phyloP scores from a whole-genome alignment of 768 basidiomycete genomes.

The Leccinum aurantiacum region DNA sequence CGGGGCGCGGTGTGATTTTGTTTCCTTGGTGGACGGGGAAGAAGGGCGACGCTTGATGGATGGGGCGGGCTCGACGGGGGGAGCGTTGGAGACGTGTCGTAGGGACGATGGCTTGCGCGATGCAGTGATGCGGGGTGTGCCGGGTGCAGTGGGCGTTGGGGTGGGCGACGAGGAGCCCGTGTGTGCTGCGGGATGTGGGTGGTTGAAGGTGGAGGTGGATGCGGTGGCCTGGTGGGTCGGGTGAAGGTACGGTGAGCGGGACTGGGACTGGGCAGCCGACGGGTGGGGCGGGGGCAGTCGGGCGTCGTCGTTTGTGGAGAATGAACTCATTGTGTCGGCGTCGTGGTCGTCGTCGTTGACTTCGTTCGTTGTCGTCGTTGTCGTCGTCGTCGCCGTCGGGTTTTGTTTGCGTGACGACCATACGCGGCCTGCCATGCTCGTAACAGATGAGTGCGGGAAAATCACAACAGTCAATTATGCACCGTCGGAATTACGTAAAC shows the following conservation, averaged over 20 bases:
- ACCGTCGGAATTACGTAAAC: background rate
- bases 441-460: conserved; percentile 26
- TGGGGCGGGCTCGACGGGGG: conserved; percentile 25
- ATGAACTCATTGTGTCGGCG: conserved; percentile 24
- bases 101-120: conserved; percentile 35
- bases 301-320: conserved; percentile 13
- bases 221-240: conserved; percentile 34
- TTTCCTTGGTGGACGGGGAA: conserved; percentile 31
- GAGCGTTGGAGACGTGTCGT: conserved; percentile 31
- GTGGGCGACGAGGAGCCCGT: conserved; percentile 13
- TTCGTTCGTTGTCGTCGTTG: conserved; percentile 7
- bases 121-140: conserved; percentile 27
- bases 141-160: conserved; percentile 20
- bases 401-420: conserved; percentile 23
- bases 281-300: conserved; percentile 12
- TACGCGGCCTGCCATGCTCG: conserved; percentile 23
- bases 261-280: conserved; percentile 7
- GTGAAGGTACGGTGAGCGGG: conserved; percentile 41
- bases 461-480: background rate
- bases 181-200: background rate
- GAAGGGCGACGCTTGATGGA: conserved; percentile 27
- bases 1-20: conserved; percentile 7
- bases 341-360: conserved; percentile 26
- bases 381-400: background rate
- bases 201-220: conserved; percentile 39